phyloP scores from a whole-genome alignment of 2,329 filamentous ascomycete species.

The Cladophialophora yegresii region DNA sequence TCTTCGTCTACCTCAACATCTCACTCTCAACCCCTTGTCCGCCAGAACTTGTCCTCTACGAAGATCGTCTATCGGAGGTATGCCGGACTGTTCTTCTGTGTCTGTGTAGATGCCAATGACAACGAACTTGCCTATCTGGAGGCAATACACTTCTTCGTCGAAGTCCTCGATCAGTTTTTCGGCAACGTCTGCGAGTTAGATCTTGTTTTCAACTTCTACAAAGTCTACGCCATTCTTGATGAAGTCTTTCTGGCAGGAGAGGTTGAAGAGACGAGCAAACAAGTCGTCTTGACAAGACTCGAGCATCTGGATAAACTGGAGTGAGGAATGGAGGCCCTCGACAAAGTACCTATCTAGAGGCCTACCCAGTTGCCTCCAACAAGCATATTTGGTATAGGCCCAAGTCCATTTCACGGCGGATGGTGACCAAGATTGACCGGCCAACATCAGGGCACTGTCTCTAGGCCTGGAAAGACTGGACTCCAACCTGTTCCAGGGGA shows the following conservation, averaged over 20 bases:
- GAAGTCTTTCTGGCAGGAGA: slow-evolving; percentile 97
- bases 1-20: slow-evolving; percentile 18
- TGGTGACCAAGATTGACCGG: not conserved
- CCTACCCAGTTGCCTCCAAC: not conserved
- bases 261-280: slow-evolving; percentile 98
- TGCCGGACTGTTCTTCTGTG: slow-evolving; percentile 98
- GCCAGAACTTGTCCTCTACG: slow-evolving; percentile 52
- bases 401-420: not conserved
- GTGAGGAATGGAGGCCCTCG: slow-evolving; percentile 47
- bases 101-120: slow-evolving; percentile 97
- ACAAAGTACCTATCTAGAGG: not conserved
- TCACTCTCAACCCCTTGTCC: slow-evolving; percentile 32
- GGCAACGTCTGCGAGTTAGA: slow-evolving; percentile 99
- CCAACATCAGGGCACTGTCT: not conserved
- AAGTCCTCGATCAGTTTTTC: slow-evolving; percentile 97
- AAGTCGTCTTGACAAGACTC: slow-evolving; percentile 89
- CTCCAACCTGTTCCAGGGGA: not conserved
- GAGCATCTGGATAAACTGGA: slow-evolving; percentile 97
- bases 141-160: slow-evolving; percentile 98
- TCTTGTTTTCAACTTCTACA: slow-evolving; percentile 73
- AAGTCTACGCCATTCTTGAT: slow-evolving; percentile 96
- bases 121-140: slow-evolving; percentile 97
- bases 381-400: not conserved
- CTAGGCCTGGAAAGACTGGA: not conserved
- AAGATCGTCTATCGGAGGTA: slow-evolving; percentile 98